A percentile compares a stretch with the other conserved stretches of the same genome.
Evolutionary conservation across 495 filamentous ascomycete species (phyloP).

Genomic region (Daldinia childiae): DNA sequence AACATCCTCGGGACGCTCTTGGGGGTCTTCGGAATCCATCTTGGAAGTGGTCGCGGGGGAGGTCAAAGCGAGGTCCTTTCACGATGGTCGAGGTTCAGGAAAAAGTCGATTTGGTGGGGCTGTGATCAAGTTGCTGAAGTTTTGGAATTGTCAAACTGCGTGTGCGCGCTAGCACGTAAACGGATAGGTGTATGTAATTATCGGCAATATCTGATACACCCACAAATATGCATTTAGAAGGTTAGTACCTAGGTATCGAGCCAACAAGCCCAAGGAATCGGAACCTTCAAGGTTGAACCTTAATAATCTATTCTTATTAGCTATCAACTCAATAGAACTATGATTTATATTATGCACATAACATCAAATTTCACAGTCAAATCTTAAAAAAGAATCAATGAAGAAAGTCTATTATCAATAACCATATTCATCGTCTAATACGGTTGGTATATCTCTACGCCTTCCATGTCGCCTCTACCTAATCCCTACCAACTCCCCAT

Average conservation of each 20-base stretch:
- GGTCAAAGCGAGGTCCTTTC: conserved; percentile 25
- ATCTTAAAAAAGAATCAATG: conserved; percentile 4
- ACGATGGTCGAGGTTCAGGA: conserved; percentile 39
- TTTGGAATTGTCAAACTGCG: conserved; percentile 41
- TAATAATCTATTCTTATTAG: too few species aligned
- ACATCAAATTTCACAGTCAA: not conserved
- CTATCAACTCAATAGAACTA: too few species aligned
- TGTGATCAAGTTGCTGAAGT: conserved; percentile 21
- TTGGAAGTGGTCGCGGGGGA: conserved; percentile 47
- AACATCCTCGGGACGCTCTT: conserved; percentile 86
- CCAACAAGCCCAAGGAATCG: too few species aligned
- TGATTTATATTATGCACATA: too few species aligned
- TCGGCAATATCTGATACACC: not conserved
- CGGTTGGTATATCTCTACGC: conserved; percentile 43
- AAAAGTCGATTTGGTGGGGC: conserved; percentile 44
- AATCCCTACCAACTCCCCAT: conserved; percentile 34
- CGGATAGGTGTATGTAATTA: conserved; percentile 1
- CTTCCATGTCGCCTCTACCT: conserved; percentile 26
- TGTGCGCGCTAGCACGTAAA: conserved; percentile 34
- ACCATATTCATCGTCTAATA: conserved; percentile 29
- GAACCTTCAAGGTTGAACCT: too few species aligned
- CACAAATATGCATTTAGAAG: too few species aligned
- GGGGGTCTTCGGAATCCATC: conserved; percentile 65
- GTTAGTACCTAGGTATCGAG: too few species aligned
- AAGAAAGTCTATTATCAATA: conserved; percentile 29